Conservation (phyloP, 1,139 yeast species). For the Diutina sp. region DNA sequence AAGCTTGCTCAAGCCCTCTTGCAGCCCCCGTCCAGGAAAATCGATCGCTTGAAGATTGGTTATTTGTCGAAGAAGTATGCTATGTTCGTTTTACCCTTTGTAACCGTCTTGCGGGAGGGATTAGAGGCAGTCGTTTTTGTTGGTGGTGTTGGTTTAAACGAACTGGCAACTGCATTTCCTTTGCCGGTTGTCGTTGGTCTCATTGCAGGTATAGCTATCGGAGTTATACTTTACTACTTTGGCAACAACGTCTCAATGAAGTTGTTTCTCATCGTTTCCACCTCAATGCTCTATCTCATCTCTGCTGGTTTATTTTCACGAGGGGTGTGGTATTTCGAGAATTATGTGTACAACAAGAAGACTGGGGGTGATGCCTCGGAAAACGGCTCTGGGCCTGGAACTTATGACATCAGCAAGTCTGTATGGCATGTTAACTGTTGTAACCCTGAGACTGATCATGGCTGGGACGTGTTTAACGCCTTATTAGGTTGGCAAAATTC, state of each 20-base stretch:
- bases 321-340: conserved; percentile 4
- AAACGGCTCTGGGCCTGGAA: conserved; percentile 4
- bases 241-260: conserved; percentile 3
- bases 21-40: neutral
- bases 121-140: conserved; percentile 5
- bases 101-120: conserved; percentile 4
- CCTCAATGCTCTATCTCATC: conserved; percentile 4
- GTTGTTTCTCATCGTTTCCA: conserved; percentile 3
- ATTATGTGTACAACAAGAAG: neutral
- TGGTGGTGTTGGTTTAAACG: conserved; percentile 4
- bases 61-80: conserved; percentile 3
- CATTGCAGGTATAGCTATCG: conserved; percentile 3
- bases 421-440: conserved; percentile 5
- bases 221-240: conserved; percentile 3
- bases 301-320: conserved; percentile 4
- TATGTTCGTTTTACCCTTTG: conserved; percentile 4
- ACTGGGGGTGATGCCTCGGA: conserved; percentile 4
- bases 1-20: conserved; percentile 4
- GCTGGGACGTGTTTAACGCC: conserved; percentile 5
- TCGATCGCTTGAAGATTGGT: neutral
- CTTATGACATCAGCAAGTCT: conserved; percentile 4
- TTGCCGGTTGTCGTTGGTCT: conserved; percentile 4
- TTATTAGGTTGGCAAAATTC: conserved; percentile 4
- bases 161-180: conserved; percentile 3
- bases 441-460: conserved; percentile 4